These are phyloP conservation scores for Fusarium sterilihyphosum DNA, from an alignment of 2,329 filamentous ascomycete species.

Conservation along the genomic window DNA sequence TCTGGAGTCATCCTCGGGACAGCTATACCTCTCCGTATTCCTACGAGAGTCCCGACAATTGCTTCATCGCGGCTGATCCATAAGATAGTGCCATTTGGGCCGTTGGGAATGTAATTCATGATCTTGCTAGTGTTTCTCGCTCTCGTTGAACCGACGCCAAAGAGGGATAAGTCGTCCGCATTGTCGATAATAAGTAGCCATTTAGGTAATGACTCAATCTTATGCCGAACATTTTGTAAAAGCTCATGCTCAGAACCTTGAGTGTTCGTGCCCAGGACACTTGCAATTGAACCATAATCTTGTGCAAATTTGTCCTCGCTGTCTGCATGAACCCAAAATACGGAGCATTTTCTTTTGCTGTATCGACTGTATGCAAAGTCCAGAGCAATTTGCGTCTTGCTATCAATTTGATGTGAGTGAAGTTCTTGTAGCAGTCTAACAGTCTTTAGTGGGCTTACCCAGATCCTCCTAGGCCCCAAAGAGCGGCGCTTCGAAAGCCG, in stretches of 20 bases:
- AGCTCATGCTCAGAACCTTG: slow-evolving; percentile 37
- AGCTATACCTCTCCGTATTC: slow-evolving; percentile 28
- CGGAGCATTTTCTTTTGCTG: slow-evolving; percentile 36
- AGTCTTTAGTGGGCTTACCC: slow-evolving; percentile 2
- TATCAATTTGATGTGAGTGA: slow-evolving; percentile 12
- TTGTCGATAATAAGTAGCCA: slow-evolving; percentile 51
- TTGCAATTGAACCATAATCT: slow-evolving; percentile 46
- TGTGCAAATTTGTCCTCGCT: slow-evolving; percentile 45
- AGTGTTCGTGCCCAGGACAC: slow-evolving; percentile 32
- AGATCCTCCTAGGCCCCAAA: slow-evolving; percentile 29
- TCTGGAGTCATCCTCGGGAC: slow-evolving; percentile 36
- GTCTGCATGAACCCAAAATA: slow-evolving; percentile 53
- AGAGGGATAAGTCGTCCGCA: slow-evolving; percentile 45
- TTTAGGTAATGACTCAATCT: slow-evolving; percentile 21
- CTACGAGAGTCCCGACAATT: slow-evolving; percentile 43
- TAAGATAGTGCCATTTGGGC: slow-evolving; percentile 41
- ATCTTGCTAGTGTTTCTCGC: not conserved
- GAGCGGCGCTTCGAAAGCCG: slow-evolving; percentile 7
- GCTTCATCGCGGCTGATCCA: slow-evolving; percentile 48
- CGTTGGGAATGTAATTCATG: slow-evolving; percentile 39
- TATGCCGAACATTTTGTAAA: slow-evolving; percentile 16
- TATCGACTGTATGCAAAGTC: slow-evolving; percentile 47
- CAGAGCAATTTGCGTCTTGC: slow-evolving; percentile 52
- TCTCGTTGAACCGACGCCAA: slow-evolving; percentile 27
- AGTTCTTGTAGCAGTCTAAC: not conserved